Base-by-base conservation (phyloP, 2,329 filamentous ascomycete species). In the Neopestalotiopsis rosae region DNA sequence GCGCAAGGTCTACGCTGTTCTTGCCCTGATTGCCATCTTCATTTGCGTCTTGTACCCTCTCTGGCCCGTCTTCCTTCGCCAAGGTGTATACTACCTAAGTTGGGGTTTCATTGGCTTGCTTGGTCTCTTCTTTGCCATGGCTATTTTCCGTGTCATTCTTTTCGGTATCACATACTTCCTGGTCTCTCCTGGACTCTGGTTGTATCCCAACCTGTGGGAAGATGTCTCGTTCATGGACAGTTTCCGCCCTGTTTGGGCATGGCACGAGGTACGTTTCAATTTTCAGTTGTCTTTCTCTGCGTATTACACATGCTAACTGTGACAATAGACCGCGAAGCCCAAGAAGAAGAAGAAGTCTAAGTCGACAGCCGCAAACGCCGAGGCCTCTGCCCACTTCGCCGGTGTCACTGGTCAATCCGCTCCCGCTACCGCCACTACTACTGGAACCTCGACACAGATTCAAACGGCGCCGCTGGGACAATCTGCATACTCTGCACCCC, bases 181-280 rank as follows among this genome's bases (percentile, higher is more conserved):
- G 17, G 86, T 90, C 0, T 85, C 95, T 3, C 96, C 96, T 2
- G 96, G 96, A 76, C 86, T 99, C n/a, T 99, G 96, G 96, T 87
- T 99, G 59, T 99, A 95, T 83, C 96, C 96, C 63, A 99, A 99
- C 79, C 84, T 99, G 24, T 99, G 98, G 85, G 96, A 99, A 80
- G 96, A 99, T 79, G 96, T 99, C 34, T 97, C 95, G 7, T 98
- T 99, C 84, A 92, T 99, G 81, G 96, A 99, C 79, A 97, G 93
- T 77, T 99, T 99, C 88, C 92, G 92, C 78, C 96, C 96, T 24
- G 83, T 97, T 5, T 99, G 96, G 95, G 96, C 94, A 70, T 99
- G 96, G 96, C 96, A 99, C 81, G 95, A 97, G 89, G 94, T 97
- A 79, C 81, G 88, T 81, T 17, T 38, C 34, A 38, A 20, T 20